A percentile compares a stretch with the other conserved stretches of the same genome.
These are phyloP conservation scores for Penstemon barbatus DNA, from an alignment of 257 asterid genomes.

Conservation along the genomic window DNA sequence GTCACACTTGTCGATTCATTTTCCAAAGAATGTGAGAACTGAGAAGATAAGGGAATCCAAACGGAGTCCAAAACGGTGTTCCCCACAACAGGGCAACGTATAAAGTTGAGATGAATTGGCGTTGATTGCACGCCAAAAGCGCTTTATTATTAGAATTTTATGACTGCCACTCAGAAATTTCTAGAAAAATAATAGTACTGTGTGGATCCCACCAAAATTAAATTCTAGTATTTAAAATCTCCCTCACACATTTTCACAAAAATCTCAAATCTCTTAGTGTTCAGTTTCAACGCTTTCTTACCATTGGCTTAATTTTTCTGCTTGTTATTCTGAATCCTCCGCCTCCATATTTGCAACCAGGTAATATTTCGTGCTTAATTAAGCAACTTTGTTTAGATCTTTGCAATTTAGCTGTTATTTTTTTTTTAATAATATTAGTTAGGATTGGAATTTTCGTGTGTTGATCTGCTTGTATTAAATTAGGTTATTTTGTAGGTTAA, in stretches of 20 bases:
- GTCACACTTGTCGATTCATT: too few relatives aligned
- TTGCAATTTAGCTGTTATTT: neutral
- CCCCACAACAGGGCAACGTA: neutral
- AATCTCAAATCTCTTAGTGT: too few relatives aligned
- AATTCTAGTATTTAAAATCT: neutral
- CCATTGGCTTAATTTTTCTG: constrained; percentile 6
- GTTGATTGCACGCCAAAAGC: constrained; percentile 11
- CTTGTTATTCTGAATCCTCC: neutral
- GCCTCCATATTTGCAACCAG: neutral
- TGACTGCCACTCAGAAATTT: neutral
- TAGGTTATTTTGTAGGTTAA: constrained; percentile 31
- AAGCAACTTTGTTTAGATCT: neutral
- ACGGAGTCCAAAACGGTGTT: neutral
- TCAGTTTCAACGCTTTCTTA: constrained; percentile 11
- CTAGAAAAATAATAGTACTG: neutral
- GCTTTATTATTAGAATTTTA: neutral
- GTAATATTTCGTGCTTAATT: neutral
- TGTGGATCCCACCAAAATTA: neutral
- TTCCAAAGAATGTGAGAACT: too few relatives aligned
- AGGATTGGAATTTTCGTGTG: neutral
- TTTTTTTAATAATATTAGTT: neutral
- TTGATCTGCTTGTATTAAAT: neutral
- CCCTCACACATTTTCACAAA: neutral
- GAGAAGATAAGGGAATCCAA: too few relatives aligned
- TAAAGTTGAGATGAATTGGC: neutral